Percentiles rank a stretch among this genome's conserved stretches.
Evolutionary conservation across 2,329 filamentous ascomycete genomes (phyloP).

Genomic region (Apiospora hydei): DNA sequence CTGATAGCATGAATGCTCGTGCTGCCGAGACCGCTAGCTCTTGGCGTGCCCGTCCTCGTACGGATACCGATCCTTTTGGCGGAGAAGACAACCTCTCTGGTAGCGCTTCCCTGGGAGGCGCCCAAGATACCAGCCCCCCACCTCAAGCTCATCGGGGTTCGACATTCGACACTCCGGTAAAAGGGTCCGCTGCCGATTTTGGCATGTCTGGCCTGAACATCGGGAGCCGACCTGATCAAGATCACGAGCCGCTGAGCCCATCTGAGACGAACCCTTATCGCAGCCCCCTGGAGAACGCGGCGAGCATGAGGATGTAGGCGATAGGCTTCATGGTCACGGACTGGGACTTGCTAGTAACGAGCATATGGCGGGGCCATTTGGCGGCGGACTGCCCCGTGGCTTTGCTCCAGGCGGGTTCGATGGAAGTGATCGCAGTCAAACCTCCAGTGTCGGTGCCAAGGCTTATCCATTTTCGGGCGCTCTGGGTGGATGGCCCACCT

Average conservation of each 20-base stretch:
- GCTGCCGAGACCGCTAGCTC: slow-evolving; percentile 38
- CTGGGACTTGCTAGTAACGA: slow-evolving; percentile 53
- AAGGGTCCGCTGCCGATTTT: slow-evolving; percentile 64
- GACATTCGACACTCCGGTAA: slow-evolving; percentile 61
- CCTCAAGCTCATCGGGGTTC: slow-evolving; percentile 46
- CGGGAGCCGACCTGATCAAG: slow-evolving; percentile 63
- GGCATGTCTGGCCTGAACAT: slow-evolving; percentile 67
- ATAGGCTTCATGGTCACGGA: slow-evolving; percentile 58
- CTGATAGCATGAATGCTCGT: slow-evolving; percentile 63
- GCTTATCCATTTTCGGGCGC: slow-evolving; percentile 71
- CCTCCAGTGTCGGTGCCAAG: slow-evolving; percentile 84
- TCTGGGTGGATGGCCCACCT: slow-evolving; percentile 69
- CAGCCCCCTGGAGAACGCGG: slow-evolving; percentile 83
- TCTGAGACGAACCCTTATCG: slow-evolving; percentile 97
- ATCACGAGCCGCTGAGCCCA: slow-evolving; percentile 82
- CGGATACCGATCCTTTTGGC: slow-evolving; percentile 77
- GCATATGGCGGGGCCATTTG: slow-evolving; percentile 51
- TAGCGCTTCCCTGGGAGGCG: slow-evolving; percentile 77
- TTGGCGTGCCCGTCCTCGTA: slow-evolving; percentile 68
- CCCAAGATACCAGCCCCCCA: slow-evolving; percentile 70
- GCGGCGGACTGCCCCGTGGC: slow-evolving; percentile 53
- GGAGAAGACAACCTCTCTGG: slow-evolving; percentile 71
- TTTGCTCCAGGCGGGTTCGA: slow-evolving; percentile 60
- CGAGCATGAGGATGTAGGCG: slow-evolving; percentile 64
- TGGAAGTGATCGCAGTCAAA: slow-evolving; percentile 89